These are phyloP conservation scores for Eucalyptus victrix DNA, from an alignment of 345 rosid species.

Conservation along the genomic window DNA sequence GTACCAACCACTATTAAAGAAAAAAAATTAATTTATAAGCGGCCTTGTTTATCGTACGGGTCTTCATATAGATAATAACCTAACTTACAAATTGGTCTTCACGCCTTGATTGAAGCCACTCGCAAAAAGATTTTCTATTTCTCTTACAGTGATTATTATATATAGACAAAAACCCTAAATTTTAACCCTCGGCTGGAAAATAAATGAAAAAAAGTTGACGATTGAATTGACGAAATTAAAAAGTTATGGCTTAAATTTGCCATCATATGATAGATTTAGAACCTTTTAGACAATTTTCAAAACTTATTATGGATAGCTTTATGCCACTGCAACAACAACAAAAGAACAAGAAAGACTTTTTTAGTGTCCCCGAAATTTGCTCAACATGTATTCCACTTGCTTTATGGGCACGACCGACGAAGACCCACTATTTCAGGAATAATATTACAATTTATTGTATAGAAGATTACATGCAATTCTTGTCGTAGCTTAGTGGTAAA, in stretches of 20 bases:
- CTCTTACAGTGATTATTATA: background rate
- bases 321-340: background rate
- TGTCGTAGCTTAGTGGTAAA: background rate
- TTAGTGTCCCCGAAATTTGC: background rate
- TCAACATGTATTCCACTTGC: background rate
- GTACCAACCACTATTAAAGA: background rate
- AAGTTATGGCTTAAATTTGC: fast-evolving
- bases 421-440: background rate
- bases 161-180: background rate
- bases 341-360: fast-evolving
- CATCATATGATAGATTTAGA: fast-evolving
- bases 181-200: background rate
- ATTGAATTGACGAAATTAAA: no score
- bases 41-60: background rate
- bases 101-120: background rate
- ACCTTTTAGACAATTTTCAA: background rate
- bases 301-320: background rate
- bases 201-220: no score
- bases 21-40: background rate
- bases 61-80: no score
- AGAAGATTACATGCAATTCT: background rate
- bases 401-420: background rate
- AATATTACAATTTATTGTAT: background rate
- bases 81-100: no score
- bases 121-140: no score